These are phyloP conservation scores for Dictyophora rubrovolvata DNA, from an alignment of 768 basidiomycete species.

Conservation along the genomic window DNA sequence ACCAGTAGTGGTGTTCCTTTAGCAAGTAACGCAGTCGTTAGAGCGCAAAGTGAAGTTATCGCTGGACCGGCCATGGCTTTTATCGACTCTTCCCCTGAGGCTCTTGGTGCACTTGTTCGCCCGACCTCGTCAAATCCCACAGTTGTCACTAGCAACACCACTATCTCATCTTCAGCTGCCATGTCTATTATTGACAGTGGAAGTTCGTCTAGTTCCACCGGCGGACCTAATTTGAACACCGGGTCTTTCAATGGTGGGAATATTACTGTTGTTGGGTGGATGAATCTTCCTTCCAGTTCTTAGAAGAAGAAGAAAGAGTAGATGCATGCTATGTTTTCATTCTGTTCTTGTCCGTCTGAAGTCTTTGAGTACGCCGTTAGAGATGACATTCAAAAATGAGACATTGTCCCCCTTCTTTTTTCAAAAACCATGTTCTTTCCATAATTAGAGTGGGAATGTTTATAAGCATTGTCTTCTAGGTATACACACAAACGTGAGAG, in stretches of 20 bases:
- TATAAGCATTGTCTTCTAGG: too few relatives aligned
- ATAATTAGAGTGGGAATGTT: too few relatives aligned
- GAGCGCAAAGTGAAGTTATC: slow-evolving; percentile 38
- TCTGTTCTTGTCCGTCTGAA: too few relatives aligned
- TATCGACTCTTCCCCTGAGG: slow-evolving; percentile 50
- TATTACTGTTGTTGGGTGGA: slow-evolving; percentile 40
- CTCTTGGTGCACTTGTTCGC: slow-evolving; percentile 38
- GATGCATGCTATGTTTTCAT: too few relatives aligned
- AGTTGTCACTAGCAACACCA: slow-evolving; percentile 14
- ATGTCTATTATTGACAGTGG: slow-evolving; percentile 15
- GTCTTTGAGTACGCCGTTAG: too few relatives aligned
- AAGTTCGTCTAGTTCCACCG: slow-evolving; percentile 1
- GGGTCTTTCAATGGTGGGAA: slow-evolving; percentile 33
- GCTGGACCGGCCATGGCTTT: slow-evolving; percentile 66
- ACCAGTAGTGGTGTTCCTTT: slow-evolving; percentile 56
- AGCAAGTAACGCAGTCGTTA: slow-evolving; percentile 48
- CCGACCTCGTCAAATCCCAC: slow-evolving; percentile 13
- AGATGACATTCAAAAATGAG: too few relatives aligned
- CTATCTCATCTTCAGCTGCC: slow-evolving; percentile 16
- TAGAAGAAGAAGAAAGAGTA: neutral
- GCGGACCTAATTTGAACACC: slow-evolving; percentile 30
- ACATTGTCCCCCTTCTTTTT: too few relatives aligned
- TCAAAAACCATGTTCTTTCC: too few relatives aligned
- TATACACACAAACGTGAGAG: neutral
- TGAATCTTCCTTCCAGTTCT: slow-evolving; percentile 14